Conservation (phyloP, 1,284 basidiomycete genomes). For the Gomphus bonarii region DNA sequence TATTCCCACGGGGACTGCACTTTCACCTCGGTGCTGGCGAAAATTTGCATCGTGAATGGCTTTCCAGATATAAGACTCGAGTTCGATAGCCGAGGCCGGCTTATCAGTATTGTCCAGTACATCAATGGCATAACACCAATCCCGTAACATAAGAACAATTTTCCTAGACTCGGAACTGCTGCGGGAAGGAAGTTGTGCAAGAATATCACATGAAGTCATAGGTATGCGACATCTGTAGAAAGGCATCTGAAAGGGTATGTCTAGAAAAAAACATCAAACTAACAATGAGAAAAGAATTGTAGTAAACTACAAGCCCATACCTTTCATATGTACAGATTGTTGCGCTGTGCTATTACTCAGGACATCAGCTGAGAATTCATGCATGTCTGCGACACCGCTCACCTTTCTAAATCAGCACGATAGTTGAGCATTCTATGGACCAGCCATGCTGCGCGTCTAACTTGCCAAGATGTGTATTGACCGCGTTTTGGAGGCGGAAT, state of each 20-base stretch:
- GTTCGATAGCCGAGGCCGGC: constrained; percentile 32
- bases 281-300: background rate
- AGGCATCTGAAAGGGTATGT: constrained; percentile 7
- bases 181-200: constrained; percentile 37
- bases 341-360: background rate
- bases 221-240: constrained; percentile 78
- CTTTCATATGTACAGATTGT: background rate
- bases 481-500: constrained; percentile 15
- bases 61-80: constrained; percentile 58
- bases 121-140: constrained; percentile 77
- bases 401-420: constrained; percentile 62
- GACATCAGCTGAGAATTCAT: background rate
- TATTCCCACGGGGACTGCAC: constrained; percentile 53
- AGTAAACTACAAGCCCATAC: background rate
- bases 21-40: constrained; percentile 44
- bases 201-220: constrained; percentile 48
- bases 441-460: constrained; percentile 81
- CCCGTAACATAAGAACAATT: constrained; percentile 66
- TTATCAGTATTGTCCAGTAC: constrained; percentile 41
- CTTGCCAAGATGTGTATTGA: constrained; percentile 50
- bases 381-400: constrained; percentile 17
- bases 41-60: constrained; percentile 61
- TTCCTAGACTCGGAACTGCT: constrained; percentile 43
- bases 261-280: background rate
- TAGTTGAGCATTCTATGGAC: constrained; percentile 70